These are phyloP conservation scores for Blepharisma japonicum DNA, from an alignment of 73 alveolate species.

Conservation along the genomic window DNA sequence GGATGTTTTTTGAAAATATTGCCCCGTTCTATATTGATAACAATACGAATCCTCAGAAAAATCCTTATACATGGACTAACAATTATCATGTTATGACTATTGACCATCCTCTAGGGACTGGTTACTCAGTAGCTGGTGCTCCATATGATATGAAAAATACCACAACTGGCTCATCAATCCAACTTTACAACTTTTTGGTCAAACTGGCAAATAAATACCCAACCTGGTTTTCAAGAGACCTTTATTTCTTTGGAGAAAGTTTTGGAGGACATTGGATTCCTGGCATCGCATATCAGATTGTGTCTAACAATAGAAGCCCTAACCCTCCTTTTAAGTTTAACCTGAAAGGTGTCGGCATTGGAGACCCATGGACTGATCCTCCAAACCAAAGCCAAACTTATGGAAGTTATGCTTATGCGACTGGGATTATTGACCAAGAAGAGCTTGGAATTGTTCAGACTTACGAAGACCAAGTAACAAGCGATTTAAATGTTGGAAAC, in stretches of 20 bases:
- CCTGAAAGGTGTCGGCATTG: slow-evolving; percentile 55
- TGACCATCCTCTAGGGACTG: slow-evolving; percentile 64
- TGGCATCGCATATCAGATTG: slow-evolving; percentile 48
- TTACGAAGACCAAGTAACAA: background rate
- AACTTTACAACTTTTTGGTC: slow-evolving; percentile 37
- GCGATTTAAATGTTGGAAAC: background rate
- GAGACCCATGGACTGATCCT: slow-evolving; percentile 59
- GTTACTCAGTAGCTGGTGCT: slow-evolving; percentile 30
- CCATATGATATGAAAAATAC: background rate
- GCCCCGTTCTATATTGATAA: slow-evolving; percentile 56
- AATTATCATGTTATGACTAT: slow-evolving; percentile 49
- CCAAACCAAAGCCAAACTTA: slow-evolving; percentile 19
- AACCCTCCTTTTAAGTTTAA: slow-evolving; percentile 43
- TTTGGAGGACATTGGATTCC: slow-evolving; percentile 91
- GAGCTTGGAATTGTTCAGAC: slow-evolving; percentile 7
- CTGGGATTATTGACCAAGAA: slow-evolving; percentile 21
- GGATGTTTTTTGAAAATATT: slow-evolving; percentile 67
- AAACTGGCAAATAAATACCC: slow-evolving; percentile 61
- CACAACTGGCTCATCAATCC: background rate
- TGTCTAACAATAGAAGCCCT: slow-evolving; percentile 31
- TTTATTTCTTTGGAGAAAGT: slow-evolving; percentile 78
- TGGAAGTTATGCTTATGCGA: slow-evolving; percentile 36
- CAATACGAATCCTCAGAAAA: background rate
- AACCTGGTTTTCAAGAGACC: slow-evolving; percentile 50
- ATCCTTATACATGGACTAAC: slow-evolving; percentile 20